These are phyloP conservation scores for Penicillium polonicum DNA, from an alignment of 2,329 filamentous ascomycete species.

Conservation along the genomic window DNA sequence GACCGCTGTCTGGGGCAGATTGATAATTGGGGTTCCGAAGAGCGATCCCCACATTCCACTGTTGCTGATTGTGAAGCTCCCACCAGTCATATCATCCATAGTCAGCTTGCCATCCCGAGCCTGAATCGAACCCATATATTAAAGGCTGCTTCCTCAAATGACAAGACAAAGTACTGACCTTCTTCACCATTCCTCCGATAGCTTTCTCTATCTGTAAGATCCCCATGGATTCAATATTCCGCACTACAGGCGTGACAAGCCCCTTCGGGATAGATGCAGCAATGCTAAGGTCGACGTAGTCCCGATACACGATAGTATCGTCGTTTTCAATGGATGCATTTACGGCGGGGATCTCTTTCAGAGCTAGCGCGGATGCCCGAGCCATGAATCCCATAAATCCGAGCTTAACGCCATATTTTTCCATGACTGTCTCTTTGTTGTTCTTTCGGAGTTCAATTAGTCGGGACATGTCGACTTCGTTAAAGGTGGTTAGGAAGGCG, in stretches of 20 bases:
- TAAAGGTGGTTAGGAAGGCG: slow-evolving; percentile 91
- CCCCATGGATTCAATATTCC: too few species aligned
- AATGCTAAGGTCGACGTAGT: slow-evolving; percentile 93
- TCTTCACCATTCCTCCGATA: slow-evolving; percentile 64
- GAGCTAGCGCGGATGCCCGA: slow-evolving; percentile 77
- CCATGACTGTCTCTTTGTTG: slow-evolving; percentile 89
- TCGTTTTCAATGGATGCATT: slow-evolving; percentile 55
- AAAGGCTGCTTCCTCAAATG: not conserved
- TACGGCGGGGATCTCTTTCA: slow-evolving; percentile 48
- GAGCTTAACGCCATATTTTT: slow-evolving; percentile 90
- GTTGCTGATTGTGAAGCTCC: slow-evolving; percentile 94
- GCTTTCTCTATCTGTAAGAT: too few species aligned
- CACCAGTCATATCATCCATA: slow-evolving; percentile 88
- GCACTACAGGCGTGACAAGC: too few species aligned
- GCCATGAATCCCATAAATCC: slow-evolving; percentile 97
- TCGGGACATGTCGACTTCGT: slow-evolving; percentile 95
- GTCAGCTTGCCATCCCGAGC: slow-evolving; percentile 90
- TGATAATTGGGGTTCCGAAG: slow-evolving; percentile 96
- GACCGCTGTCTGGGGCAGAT: slow-evolving; percentile 70
- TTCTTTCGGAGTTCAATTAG: slow-evolving; percentile 89
- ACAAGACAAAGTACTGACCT: slow-evolving; percentile 53
- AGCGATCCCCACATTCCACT: slow-evolving; percentile 89
- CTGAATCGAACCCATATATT: slow-evolving; percentile 41
- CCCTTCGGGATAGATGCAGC: slow-evolving; percentile 93
- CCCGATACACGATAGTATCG: slow-evolving; percentile 92